Conservation (phyloP, 768 basidiomycete species). For the Suillus occidentalis region DNA sequence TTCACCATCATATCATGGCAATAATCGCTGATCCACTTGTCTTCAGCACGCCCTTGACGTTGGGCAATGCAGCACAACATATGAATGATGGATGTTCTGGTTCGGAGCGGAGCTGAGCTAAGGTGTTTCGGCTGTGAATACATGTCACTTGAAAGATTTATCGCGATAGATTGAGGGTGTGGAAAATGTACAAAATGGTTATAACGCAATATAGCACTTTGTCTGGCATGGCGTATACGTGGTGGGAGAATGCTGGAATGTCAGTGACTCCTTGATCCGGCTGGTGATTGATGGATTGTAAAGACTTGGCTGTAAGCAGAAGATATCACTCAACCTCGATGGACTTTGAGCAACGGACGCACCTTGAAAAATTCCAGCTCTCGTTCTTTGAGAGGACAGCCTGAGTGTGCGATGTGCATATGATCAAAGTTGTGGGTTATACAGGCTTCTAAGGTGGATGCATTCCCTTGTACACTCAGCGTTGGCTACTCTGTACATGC, state of each 20-base stretch:
- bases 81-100: neutral
- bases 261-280: neutral
- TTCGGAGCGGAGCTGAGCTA: neutral
- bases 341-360: too few relatives aligned
- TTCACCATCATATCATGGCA: neutral
- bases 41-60: neutral
- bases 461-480: neutral
- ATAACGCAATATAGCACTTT: neutral
- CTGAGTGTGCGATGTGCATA: neutral
- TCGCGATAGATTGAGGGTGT: neutral
- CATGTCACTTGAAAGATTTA: neutral
- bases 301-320: neutral
- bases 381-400: neutral
- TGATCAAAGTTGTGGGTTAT: neutral
- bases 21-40: neutral
- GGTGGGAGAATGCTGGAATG: neutral
- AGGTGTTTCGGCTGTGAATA: neutral
- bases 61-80: neutral
- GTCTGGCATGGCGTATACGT: neutral
- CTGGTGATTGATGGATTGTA: neutral
- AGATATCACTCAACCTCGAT: neutral
- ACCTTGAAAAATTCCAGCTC: too few relatives aligned
- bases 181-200: neutral
- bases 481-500: too few relatives aligned
- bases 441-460: neutral